Base-by-base conservation (phyloP, 495 filamentous ascomycete genomes). In the Daldinia caldariorum region DNA sequence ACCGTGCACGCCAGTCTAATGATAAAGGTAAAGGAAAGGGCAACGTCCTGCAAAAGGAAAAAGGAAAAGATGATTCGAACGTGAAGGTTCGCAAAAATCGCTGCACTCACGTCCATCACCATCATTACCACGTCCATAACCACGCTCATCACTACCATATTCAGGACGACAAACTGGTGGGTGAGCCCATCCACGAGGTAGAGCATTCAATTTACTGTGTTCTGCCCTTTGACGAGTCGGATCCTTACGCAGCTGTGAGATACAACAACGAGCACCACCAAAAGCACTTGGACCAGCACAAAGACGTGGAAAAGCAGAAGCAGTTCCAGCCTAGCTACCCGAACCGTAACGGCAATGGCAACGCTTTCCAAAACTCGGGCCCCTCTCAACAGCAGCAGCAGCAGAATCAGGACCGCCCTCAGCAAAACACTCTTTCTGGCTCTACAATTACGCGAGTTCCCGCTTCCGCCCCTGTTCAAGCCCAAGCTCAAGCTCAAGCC, bases 41-140 rank as follows among this genome's bases (percentile, higher is more conserved):
- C 3, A 47, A 47, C 8, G 20, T 6, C 34, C 34, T 10, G 34
- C 6, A 6, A 0, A 6, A 35, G 34, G 34, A 35, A 35, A n/a
- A 53, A 22, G 49, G 5, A 12, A 53, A 14, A 16, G 26, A 32
- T 53, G 3, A 14, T 8, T 7, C 31, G 2, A 32, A 53, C 22
- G 22, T 4, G 13, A 53, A 32, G 26, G 26, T 10, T 6, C 49
- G 35, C 14, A 6, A 31, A 9, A 16, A 8, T 39, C 49, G 39
- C 50, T 49, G 50, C 5, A 53, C 43, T 47, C 43, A 54, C 35
- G 14, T 54, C 26, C 35, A 63, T 8, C 60, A 56, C 37, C 53
- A 56, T 56, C 53, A 35, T 10, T 32, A 53, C 8, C 49, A 53
- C 14, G 22, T 31, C 13, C 49, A 53, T 12, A 32, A 32, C 22